Evolutionary conservation across 78 protist genomes (phyloP), one percentile per base, ranked within the genome.

Genomic region (Protostelium mycophagum): DNA sequence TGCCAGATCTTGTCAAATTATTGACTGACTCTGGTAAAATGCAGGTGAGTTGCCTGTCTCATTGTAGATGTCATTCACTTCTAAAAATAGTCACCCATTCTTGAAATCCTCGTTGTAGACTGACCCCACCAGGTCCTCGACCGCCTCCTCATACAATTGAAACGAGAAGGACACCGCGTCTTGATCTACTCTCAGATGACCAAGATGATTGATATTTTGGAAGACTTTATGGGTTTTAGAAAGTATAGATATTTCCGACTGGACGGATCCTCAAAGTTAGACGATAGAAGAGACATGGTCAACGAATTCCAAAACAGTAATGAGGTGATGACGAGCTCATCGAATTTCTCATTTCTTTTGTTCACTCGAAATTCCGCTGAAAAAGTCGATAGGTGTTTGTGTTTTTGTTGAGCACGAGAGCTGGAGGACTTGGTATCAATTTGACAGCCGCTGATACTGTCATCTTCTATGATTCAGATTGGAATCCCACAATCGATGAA

Each of bases 401-500:
- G 28, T 98, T 98, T 88, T 89, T 99, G 35, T 92, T 99, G 35
- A 87, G 96, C 29, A 99, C 99, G 0, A 90, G 99, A 34, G 99
- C 99, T 0, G 99, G 99, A 38, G 99, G 99, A 73, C 95, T 98
- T 1, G 99, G 99, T n/a, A 98, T 99, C 91, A 98, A 97, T 88
- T 90, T 99, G 35, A 97, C 99, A 0, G 88, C 99, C 0, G 99
- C 99, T 0, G 99, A 99, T 95, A 98, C 99, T 0, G 99, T 99
- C 16, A 96, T 99, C 91, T 91, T 99, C 73, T 98, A 92, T 36
- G 99, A 99, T 89, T 86, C 92, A 34, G 99, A 97, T 86, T 98
- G 99, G 99, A 99, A 99, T 92, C 99, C 99, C 63, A 95, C 97
- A 0, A 91, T 91, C 84, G 97, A 97, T 36, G 96, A 86, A 85